Evolutionary conservation across 495 filamentous ascomycete species (phyloP), one percentile per base, ranked within the genome.

Genomic region (Hapsidospora chrysogenum): DNA sequence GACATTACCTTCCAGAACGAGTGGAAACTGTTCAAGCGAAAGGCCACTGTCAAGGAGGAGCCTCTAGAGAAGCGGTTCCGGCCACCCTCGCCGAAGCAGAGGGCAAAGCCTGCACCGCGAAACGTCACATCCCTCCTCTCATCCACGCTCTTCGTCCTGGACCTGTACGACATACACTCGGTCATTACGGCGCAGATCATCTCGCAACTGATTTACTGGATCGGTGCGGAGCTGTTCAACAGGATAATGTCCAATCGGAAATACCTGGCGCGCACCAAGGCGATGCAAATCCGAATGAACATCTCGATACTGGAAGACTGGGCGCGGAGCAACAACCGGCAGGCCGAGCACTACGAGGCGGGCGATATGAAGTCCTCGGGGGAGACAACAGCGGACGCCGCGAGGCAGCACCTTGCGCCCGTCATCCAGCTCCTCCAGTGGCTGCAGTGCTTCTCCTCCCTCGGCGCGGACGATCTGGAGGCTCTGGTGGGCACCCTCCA

Each of bases 231-330:
- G 50, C 70, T 96, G 10, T 99, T 99, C 63, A 99, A 99, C 51
- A 83, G 92, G 40, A 84, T 96, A 50, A 86, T 96, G 76, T 85
- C 80, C 10, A 94, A 85, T 41, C 78, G 83, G 38, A 83, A 85
- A 52, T 99, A 95, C 47, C 70, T 99, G 5, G 86, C 89, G 4
- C 75, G 89, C 20, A 99, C 89, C 10, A 99, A 99, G 53, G 89
- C 89, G 4, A 96, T 99, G 89, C 92, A 99, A 48, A 95, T 99
- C 40, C 83, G 89, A 41, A 94, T 99, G 83, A 99, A 99, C 51
- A 75, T 96, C 17, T 96, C 89, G 3, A 73, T 70, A 2, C 63
- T 99, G 29, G 89, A 99, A 53, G 89, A 99, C 49, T 99, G 89
- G 89, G 89, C 87, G 1, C 68, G 85, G 10, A 61, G 68, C 17